phyloP scores from a whole-genome alignment of 805 yeast species.

The Saturnispora quitensis region DNA sequence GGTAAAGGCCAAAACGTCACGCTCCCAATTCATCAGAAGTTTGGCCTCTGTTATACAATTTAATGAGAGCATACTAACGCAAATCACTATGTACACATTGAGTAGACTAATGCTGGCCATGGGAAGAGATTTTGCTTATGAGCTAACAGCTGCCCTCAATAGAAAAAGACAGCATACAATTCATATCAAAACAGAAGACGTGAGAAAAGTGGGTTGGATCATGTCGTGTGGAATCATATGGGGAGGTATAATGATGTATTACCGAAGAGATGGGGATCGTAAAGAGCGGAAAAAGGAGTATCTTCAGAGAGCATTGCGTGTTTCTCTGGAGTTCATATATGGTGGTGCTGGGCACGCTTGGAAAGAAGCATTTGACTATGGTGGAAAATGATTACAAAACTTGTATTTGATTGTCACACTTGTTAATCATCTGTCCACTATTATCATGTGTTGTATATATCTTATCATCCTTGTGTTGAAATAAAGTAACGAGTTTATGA shows the following conservation, averaged over 20 bases:
- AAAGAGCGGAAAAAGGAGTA: conserved; percentile 19
- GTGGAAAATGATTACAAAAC: conserved; percentile 6
- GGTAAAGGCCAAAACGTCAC: background rate
- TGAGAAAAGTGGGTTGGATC: conserved; percentile 41
- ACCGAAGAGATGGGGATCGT: conserved; percentile 46
- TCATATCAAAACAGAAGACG: conserved; percentile 6
- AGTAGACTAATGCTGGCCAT: conserved; percentile 58
- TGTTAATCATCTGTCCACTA: background rate
- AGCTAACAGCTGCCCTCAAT: conserved; percentile 12
- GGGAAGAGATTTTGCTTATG: conserved; percentile 38
- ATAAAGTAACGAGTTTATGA: background rate
- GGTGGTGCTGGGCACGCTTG: conserved; percentile 40
- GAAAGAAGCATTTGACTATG: conserved; percentile 24
- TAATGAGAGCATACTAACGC: conserved; percentile 46
- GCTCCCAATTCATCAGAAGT: background rate
- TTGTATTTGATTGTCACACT: background rate
- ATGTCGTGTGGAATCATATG: conserved; percentile 55
- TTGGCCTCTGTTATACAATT: conserved; percentile 5
- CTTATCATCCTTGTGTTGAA: background rate
- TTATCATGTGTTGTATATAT: background rate
- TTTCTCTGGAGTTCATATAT: conserved; percentile 64
- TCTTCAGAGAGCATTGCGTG: conserved; percentile 55
- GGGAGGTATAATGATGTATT: conserved; percentile 68
- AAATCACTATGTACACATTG: conserved; percentile 64
- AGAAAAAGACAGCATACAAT: background rate